Percentiles rank a stretch among this genome's conserved stretches.
These are phyloP conservation scores for Plasmodium knowlesi DNA, from an alignment of 169 alveolate genomes.

Conservation along the genomic window DNA sequence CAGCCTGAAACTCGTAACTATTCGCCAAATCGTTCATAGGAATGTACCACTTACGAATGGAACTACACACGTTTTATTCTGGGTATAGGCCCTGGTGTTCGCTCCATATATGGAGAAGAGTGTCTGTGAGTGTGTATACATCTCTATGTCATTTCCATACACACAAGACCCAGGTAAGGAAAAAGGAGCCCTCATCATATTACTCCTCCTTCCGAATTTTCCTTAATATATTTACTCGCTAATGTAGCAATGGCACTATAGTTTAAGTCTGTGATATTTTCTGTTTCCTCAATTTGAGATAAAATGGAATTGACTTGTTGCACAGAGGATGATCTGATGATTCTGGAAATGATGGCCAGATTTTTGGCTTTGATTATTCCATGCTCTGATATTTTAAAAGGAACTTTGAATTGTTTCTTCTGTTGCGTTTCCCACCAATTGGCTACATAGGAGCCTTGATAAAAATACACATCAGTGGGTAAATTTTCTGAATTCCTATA, in stretches of 20 bases:
- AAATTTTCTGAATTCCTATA: slow-evolving; percentile 38
- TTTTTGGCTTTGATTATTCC: slow-evolving; percentile 72
- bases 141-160: neutral
- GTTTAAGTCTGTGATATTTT: slow-evolving; percentile 19
- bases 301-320: slow-evolving; percentile 57
- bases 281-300: slow-evolving; percentile 55
- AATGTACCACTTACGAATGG: too few relatives aligned
- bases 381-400: slow-evolving; percentile 73
- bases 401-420: slow-evolving; percentile 69
- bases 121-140: neutral
- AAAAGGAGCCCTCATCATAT: neutral
- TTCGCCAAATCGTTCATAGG: too few relatives aligned
- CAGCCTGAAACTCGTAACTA: too few relatives aligned
- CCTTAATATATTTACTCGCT: slow-evolving; percentile 57
- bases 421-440: slow-evolving; percentile 76
- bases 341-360: slow-evolving; percentile 64
- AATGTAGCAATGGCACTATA: slow-evolving; percentile 36
- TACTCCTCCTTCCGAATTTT: slow-evolving; percentile 4
- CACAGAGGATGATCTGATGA: slow-evolving; percentile 55
- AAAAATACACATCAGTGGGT: slow-evolving; percentile 73
- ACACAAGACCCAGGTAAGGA: neutral
- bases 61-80: too few relatives aligned
- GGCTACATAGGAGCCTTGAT: slow-evolving; percentile 75
- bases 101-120: neutral
- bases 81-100: neutral